These are phyloP conservation scores for Santalum album DNA, from an alignment of 164 flowering plant genomes.

Conservation along the genomic window DNA sequence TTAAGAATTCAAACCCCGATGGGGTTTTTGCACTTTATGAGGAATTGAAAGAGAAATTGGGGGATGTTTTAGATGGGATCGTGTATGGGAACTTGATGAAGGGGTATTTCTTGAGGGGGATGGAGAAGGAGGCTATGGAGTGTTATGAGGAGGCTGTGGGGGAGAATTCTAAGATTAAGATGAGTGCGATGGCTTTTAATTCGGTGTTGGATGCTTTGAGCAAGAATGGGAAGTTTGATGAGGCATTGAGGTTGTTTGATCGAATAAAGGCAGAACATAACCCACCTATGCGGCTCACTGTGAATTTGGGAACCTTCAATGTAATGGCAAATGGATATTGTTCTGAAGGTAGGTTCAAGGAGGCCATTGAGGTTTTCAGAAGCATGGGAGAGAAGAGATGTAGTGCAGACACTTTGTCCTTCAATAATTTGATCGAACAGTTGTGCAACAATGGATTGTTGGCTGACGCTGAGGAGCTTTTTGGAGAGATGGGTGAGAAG, in stretches of 20 bases:
- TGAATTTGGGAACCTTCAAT: conserved; percentile 84
- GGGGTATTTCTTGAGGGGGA: conserved; percentile 65
- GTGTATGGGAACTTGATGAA: conserved; percentile 77
- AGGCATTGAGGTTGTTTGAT: conserved; percentile 62
- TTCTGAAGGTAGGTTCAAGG: conserved; percentile 45
- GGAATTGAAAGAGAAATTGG: conserved; percentile 74
- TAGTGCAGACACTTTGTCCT: conserved; percentile 64
- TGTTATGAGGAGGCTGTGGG: conserved; percentile 42
- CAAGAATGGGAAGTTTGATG: conserved; percentile 73
- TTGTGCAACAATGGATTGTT: conserved; percentile 61
- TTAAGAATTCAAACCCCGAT: conserved; percentile 43
- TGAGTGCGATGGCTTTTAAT: conserved; percentile 66
- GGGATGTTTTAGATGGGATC: conserved; percentile 48
- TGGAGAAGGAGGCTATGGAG: conserved; percentile 87
- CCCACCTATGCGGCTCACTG: conserved; percentile 49
- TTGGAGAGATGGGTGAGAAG: conserved; percentile 53
- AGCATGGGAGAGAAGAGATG: conserved; percentile 72
- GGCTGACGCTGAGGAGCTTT: conserved; percentile 66
- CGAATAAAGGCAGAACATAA: conserved; percentile 52
- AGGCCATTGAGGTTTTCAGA: conserved; percentile 66
- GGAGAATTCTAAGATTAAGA: conserved; percentile 35
- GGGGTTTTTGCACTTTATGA: conserved; percentile 52
- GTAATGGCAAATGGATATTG: conserved; percentile 78
- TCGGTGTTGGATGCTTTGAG: conserved; percentile 67
- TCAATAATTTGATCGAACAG: conserved; percentile 75